Evolutionary conservation across 306 rosid genomes (phyloP).

Genomic region (Glycine latifolia): DNA sequence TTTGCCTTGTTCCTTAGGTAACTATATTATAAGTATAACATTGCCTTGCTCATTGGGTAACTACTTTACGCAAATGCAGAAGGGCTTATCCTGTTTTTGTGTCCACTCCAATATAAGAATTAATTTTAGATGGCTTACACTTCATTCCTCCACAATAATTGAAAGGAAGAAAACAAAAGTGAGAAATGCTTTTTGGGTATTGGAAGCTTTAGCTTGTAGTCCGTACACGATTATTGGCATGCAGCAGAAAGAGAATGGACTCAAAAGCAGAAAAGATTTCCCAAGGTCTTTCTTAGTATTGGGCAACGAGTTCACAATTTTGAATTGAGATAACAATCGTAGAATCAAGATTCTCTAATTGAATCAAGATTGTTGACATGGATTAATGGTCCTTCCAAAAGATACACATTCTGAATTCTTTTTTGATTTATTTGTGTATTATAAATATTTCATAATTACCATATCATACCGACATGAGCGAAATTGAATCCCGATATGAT

Average conservation of each 20-base stretch:
- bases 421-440: too few species aligned
- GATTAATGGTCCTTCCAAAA: too few species aligned
- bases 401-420: too few species aligned
- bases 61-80: neutral
- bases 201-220: conserved; percentile 16
- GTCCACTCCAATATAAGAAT: neutral
- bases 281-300: too few species aligned
- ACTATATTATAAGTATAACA: neutral
- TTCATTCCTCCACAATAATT: conserved; percentile 37
- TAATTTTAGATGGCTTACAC: conserved; percentile 2
- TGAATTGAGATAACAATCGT: too few species aligned
- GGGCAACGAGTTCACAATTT: too few species aligned
- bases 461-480: too few species aligned
- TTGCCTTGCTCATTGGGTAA: conserved; percentile 27
- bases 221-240: conserved; percentile 27
- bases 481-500: too few species aligned
- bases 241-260: conserved; percentile 16
- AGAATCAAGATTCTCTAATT: too few species aligned
- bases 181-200: conserved; percentile 7
- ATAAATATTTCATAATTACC: too few species aligned
- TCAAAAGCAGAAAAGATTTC: neutral
- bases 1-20: conserved; percentile 25
- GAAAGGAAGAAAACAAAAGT: conserved; percentile 38
- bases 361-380: too few species aligned
- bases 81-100: conserved; percentile 26